Conservation (phyloP, 495 filamentous ascomycete genomes). For the Cryomyces minteri region DNA sequence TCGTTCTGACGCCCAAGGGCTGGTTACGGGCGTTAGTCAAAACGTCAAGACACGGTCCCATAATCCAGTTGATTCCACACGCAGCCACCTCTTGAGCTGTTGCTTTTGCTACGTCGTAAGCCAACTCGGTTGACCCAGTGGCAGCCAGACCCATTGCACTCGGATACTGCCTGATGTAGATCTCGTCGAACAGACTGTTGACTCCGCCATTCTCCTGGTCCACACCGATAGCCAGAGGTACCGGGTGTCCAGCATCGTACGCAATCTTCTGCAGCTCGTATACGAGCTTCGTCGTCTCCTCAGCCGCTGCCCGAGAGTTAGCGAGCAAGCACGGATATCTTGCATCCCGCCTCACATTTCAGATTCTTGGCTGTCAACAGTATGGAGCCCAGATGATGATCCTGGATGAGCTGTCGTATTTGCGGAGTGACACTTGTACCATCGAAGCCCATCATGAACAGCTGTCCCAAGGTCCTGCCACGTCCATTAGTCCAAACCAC, state of each 20-base stretch:
- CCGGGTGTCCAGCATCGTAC: constrained; percentile 66
- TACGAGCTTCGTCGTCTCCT: constrained; percentile 63
- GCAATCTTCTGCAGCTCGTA: constrained; percentile 78
- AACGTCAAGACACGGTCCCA: constrained; percentile 81
- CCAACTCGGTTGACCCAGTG: constrained; percentile 56
- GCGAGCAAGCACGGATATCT: background rate
- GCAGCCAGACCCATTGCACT: constrained; percentile 83
- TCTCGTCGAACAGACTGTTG: constrained; percentile 82
- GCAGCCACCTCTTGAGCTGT: constrained; percentile 74
- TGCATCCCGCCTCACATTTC: constrained; percentile 40
- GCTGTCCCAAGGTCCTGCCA: constrained; percentile 58
- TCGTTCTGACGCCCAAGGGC: constrained; percentile 65
- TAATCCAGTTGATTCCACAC: constrained; percentile 78
- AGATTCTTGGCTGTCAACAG: constrained; percentile 80
- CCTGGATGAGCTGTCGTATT: constrained; percentile 66
- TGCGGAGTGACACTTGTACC: constrained; percentile 72
- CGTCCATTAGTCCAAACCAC: background rate
- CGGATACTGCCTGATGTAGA: constrained; percentile 79
- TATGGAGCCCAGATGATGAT: constrained; percentile 71
- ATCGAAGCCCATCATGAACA: constrained; percentile 94
- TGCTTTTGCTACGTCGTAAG: constrained; percentile 67
- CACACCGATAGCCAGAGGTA: constrained; percentile 66
- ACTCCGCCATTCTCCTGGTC: constrained; percentile 94
- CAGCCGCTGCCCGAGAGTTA: constrained; percentile 38
- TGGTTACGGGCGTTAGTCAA: constrained; percentile 78